Evolutionary conservation across 2,329 filamentous ascomycete genomes (phyloP), one percentile per base, ranked within the genome.

Genomic region (Dactylellina drechsleri): DNA sequence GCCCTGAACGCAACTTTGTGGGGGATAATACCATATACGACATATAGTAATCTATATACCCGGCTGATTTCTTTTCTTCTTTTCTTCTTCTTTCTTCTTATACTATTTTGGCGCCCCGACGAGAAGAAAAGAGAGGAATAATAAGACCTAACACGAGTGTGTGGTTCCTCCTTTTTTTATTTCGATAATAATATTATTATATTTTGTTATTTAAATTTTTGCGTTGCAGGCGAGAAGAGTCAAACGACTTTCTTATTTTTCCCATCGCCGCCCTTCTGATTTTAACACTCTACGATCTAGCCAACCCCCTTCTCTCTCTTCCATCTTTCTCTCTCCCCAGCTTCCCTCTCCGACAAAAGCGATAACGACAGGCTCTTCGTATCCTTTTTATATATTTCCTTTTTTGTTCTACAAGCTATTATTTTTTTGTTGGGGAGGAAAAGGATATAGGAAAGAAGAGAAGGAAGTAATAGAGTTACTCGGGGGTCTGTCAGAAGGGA

Each of bases 301-400:
- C n/a, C n/a, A n/a, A n/a, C n/a, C n/a, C n/a, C 52, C 26, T 57
- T 28, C 36, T 53, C 26, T 15, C 28, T 23, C 20, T 45, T 28
- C 40, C 20, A 45, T 10, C 41, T 18, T 31, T 49, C 43, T 16
- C 12, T 18, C 31, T 59, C 36, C 15, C n/a, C 56, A n/a, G n/a
- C 47, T 50, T 53, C 49, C 31, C 40, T 26, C 23, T 23, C 31
- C 15, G 1, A 6, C 36, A 47, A 47, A 15, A 50, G 23, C 41
- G 47, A 50, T 18, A 50, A 50, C 26, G 26, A 28, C 26, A 3
- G 26, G 26, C 26, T 28, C 7, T 28, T 28, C 26, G 26, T 28
- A 28, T 28, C 26, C 26, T 28, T 66, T 13, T 36, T 41, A 52
- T n/a, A n/a, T n/a, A n/a, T n/a, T n/a, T n/a, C n/a, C n/a, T n/a